A percentile compares a stretch with the other conserved stretches of the same genome.
These are phyloP conservation scores for Rhizopus delemar DNA, from an alignment of 371 early-diverging fungal species.

Conservation along the genomic window DNA sequence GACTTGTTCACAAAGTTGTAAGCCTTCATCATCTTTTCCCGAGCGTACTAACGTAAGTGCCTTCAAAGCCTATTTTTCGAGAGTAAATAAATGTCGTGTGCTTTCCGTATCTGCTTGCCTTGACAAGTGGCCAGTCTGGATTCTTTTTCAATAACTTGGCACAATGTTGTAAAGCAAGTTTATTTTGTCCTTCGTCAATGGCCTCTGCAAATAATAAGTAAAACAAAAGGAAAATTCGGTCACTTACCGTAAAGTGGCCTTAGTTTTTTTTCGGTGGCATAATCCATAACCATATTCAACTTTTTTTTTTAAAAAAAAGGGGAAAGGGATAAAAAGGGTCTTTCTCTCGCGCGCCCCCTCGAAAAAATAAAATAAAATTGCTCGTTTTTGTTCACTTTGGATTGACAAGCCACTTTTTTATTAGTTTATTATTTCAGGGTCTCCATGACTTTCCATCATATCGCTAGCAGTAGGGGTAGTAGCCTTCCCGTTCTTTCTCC, in stretches of 20 bases:
- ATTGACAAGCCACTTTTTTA: conserved; percentile 1
- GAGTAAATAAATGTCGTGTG: background rate
- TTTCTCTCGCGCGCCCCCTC: no score
- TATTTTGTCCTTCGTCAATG: conserved; percentile 72
- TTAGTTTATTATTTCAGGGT: no score
- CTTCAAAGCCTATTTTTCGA: conserved; percentile 72
- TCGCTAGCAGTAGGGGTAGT: background rate
- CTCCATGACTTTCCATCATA: no score
- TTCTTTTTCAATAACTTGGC: conserved; percentile 75
- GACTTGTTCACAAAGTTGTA: conserved; percentile 71
- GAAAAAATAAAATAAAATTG: conserved; percentile 1
- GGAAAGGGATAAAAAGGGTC: background rate
- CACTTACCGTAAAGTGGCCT: conserved; percentile 54
- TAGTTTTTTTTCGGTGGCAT: conserved; percentile 47
- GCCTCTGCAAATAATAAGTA: conserved; percentile 54
- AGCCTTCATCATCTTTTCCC: conserved; percentile 71
- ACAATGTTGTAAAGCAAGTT: conserved; percentile 66
- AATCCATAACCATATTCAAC: conserved; percentile 23
- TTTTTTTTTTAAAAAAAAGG: background rate
- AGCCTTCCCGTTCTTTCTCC: background rate
- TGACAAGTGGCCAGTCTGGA: conserved; percentile 64
- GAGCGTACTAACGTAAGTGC: conserved; percentile 72
- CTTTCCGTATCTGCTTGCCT: conserved; percentile 42
- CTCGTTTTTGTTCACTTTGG: no score
- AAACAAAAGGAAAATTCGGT: background rate